Evolutionary conservation across 495 filamentous ascomycete species (phyloP).

Genomic region (Friedmanniomyces simplex): DNA sequence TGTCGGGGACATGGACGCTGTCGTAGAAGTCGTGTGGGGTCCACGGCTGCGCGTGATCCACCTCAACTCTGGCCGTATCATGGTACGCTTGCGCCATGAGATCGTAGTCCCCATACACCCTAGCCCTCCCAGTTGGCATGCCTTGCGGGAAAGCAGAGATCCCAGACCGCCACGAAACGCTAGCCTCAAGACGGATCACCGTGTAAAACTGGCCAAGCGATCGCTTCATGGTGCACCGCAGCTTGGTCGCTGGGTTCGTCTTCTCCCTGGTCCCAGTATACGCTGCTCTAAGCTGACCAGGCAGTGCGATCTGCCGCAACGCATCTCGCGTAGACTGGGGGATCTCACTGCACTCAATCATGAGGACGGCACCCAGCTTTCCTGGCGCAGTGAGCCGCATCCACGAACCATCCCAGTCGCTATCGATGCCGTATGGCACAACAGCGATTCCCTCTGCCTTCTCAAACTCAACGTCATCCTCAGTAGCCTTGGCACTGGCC

Average conservation of each 20-base stretch:
- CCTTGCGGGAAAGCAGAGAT: slow-evolving; percentile 12
- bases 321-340: background rate
- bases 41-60: slow-evolving; percentile 20
- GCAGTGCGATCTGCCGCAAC: background rate
- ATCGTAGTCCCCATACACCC: slow-evolving; percentile 4
- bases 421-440: background rate
- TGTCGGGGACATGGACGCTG: slow-evolving; percentile 48
- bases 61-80: background rate
- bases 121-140: background rate
- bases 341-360: background rate
- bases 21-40: slow-evolving; percentile 50
- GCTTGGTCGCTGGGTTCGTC: background rate
- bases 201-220: slow-evolving; percentile 11
- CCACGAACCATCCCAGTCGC: background rate
- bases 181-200: slow-evolving; percentile 10
- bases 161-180: slow-evolving; percentile 9
- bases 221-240: slow-evolving; percentile 4
- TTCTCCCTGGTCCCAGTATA: background rate
- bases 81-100: slow-evolving; percentile 1
- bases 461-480: slow-evolving; percentile 13
- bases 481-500: background rate
- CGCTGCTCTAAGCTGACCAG: background rate
- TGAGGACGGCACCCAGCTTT: slow-evolving; percentile 1
- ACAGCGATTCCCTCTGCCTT: slow-evolving; percentile 4
- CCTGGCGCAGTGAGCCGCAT: background rate